phyloP scores from a whole-genome alignment of 2,329 filamentous ascomycete species.

The Trichoderma brevicompactum region DNA sequence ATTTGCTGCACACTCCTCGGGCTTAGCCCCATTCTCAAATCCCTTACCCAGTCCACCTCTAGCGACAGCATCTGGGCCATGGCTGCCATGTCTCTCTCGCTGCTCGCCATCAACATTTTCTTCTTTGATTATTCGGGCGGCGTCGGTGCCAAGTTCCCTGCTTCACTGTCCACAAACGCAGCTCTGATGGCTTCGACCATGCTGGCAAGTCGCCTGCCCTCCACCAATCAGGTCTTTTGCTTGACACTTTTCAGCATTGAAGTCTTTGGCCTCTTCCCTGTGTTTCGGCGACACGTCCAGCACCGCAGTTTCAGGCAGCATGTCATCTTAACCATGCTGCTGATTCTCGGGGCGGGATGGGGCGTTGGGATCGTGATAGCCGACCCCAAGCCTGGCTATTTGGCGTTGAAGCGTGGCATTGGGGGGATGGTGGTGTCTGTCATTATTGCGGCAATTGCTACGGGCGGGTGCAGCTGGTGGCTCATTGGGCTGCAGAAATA shows the following conservation, averaged over 20 bases:
- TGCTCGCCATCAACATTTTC: slow-evolving; percentile 93
- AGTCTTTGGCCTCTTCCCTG: slow-evolving; percentile 96
- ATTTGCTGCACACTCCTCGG: slow-evolving; percentile 93
- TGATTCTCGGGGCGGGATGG: slow-evolving; percentile 79
- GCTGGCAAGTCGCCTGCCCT: slow-evolving; percentile 83
- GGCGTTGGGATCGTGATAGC: slow-evolving; percentile 70
- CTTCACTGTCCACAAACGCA: slow-evolving; percentile 86
- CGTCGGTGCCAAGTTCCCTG: slow-evolving; percentile 66
- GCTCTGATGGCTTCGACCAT: slow-evolving; percentile 96
- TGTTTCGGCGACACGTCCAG: slow-evolving; percentile 86
- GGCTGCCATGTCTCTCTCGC: slow-evolving; percentile 89
- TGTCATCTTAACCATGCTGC: slow-evolving; percentile 70
- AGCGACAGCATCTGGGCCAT: slow-evolving; percentile 97
- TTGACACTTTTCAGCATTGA: slow-evolving; percentile 96
- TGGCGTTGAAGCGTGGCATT: slow-evolving; percentile 61
- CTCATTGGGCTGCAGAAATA: slow-evolving; percentile 96
- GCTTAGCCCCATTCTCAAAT: slow-evolving; percentile 93
- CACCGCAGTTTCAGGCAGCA: slow-evolving; percentile 84
- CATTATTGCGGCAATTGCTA: slow-evolving; percentile 74
- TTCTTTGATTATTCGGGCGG: slow-evolving; percentile 94
- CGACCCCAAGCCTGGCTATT: slow-evolving; percentile 46
- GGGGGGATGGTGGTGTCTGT: slow-evolving; percentile 77
- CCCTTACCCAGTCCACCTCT: slow-evolving; percentile 89
- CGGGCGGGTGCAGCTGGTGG: slow-evolving; percentile 98
- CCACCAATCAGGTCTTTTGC: slow-evolving; percentile 92